Evolutionary conservation across 2,329 filamentous ascomycete genomes (phyloP).

Genomic region (Alternaria panax): DNA sequence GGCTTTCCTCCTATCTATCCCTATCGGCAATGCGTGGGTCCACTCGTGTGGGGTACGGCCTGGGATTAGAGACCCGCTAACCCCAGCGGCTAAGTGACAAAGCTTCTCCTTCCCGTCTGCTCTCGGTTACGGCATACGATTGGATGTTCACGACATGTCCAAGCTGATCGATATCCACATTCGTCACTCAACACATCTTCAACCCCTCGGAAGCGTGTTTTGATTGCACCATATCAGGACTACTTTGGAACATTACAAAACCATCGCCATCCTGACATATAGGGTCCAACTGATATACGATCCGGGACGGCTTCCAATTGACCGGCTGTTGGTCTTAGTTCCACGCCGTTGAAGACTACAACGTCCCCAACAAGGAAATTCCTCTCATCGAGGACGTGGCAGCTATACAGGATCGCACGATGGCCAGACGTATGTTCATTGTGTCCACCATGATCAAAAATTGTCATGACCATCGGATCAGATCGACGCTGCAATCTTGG

Average conservation of each 20-base stretch:
- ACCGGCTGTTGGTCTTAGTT: neutral
- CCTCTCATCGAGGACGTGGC: neutral
- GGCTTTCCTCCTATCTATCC: constrained; percentile 7
- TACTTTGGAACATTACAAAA: constrained; percentile 2
- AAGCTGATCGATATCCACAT: constrained; percentile 10
- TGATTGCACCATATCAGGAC: neutral
- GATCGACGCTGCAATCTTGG: constrained; percentile 5
- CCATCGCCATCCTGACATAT: neutral
- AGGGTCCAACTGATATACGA: neutral
- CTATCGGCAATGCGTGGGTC: constrained; percentile 9
- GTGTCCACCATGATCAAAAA: neutral
- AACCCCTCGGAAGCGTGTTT: constrained; percentile 7
- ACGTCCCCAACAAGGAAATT: neutral
- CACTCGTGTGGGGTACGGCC: constrained; percentile 18
- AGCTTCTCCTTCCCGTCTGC: constrained; percentile 14
- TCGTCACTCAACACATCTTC: constrained; percentile 9
- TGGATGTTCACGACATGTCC: constrained; percentile 8
- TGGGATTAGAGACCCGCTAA: constrained; percentile 12
- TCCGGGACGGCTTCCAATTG: constrained; percentile 3
- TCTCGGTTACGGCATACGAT: constrained; percentile 4
- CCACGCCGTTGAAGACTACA: neutral
- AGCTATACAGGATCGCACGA: neutral
- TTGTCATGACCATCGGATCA: neutral
- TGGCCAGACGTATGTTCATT: neutral
- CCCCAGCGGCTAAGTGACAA: constrained; percentile 17